phyloP scores from a whole-genome alignment of 1,284 basidiomycete genomes.

The Boletus semigastroideus region DNA sequence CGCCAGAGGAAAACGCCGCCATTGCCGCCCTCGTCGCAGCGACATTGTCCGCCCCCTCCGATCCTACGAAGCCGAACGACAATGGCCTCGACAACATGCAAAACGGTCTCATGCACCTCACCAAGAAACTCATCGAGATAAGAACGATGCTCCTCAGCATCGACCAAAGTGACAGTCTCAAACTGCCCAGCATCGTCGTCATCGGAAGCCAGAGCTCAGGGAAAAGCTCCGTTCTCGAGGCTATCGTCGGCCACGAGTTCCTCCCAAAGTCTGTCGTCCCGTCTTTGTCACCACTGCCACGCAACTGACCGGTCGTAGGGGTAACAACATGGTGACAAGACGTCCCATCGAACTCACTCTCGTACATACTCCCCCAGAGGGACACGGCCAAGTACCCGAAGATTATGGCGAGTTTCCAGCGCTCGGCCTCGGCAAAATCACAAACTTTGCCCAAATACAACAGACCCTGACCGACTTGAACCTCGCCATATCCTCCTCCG shows the following conservation, averaged over 20 bases:
- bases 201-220: constrained; percentile 98
- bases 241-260: constrained; percentile 98
- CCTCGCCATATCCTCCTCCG: constrained; percentile 83
- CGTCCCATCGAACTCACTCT: constrained; percentile 97
- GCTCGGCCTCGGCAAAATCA: constrained; percentile 84
- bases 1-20: constrained; percentile 57
- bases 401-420: constrained; percentile 96
- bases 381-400: constrained; percentile 52
- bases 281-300: neutral
- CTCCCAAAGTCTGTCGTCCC: constrained; percentile 80
- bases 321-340: constrained; percentile 99
- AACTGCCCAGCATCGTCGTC: constrained; percentile 95
- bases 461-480: constrained; percentile 94
- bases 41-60: constrained; percentile 70
- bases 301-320: constrained; percentile 49
- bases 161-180: constrained; percentile 92
- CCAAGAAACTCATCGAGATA: constrained; percentile 95
- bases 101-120: constrained; percentile 88
- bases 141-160: constrained; percentile 91
- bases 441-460: constrained; percentile 89
- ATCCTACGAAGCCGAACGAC: constrained; percentile 45
- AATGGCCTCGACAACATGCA: constrained; percentile 44
- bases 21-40: constrained; percentile 75
- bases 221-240: constrained; percentile 96
- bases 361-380: constrained; percentile 77